These are phyloP conservation scores for Umbelopsis isabellina DNA, from an alignment of 192 early-diverging fungal species.

Conservation along the genomic window DNA sequence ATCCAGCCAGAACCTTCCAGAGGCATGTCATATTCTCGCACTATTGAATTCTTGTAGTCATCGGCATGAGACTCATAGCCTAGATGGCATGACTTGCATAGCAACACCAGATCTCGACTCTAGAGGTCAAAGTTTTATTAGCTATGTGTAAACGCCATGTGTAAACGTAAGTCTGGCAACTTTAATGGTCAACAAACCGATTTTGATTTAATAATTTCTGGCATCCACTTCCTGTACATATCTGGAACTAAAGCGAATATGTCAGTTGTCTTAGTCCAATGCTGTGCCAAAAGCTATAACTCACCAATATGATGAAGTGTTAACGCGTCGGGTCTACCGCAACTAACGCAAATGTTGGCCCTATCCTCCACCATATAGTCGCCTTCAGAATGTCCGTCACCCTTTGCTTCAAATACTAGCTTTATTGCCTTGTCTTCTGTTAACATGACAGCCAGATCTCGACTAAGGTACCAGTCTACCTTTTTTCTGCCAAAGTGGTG, in stretches of 20 bases:
- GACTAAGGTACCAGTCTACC: conserved; percentile 37
- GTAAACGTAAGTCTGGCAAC: background rate
- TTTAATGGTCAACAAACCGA: conserved; percentile 28
- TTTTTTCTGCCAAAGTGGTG: conserved; percentile 32
- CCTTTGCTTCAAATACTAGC: conserved; percentile 39
- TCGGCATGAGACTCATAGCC: conserved; percentile 33
- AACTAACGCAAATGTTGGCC: conserved; percentile 39
- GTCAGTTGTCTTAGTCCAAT: background rate
- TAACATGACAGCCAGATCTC: conserved; percentile 28
- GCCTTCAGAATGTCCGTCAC: conserved; percentile 31
- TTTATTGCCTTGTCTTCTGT: conserved; percentile 31
- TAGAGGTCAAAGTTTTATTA: background rate
- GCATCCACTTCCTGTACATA: conserved; percentile 47
- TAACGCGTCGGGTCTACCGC: conserved; percentile 21
- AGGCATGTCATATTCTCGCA: conserved; percentile 25
- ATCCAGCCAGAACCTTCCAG: conserved; percentile 41
- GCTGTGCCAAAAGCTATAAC: background rate
- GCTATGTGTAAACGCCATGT: too few relatives aligned
- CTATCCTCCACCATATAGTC: conserved; percentile 45
- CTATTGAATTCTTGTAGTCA: conserved; percentile 30
- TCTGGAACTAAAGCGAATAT: conserved; percentile 32
- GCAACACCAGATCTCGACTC: conserved; percentile 39
- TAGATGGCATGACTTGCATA: conserved; percentile 41
- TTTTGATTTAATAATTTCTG: conserved; percentile 40
- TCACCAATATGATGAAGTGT: conserved; percentile 44